These are phyloP conservation scores for Lasiosphaeria hispida DNA, from an alignment of 495 filamentous ascomycete genomes.

Conservation along the genomic window DNA sequence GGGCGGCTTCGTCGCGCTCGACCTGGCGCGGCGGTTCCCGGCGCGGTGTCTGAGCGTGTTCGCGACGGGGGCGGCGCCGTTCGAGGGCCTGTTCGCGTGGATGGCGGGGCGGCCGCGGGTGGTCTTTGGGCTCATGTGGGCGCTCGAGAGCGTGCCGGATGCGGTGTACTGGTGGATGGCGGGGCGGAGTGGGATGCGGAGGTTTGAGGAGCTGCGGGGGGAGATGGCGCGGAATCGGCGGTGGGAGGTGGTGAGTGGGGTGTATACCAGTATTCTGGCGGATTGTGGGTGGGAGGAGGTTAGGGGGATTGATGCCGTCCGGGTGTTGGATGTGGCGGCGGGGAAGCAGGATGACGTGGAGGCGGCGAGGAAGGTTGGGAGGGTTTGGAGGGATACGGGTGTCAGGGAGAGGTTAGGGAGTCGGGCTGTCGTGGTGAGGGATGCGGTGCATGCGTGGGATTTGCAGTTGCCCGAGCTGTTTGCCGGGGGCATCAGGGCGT, in stretches of 20 bases:
- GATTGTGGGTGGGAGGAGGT: conserved; percentile 8
- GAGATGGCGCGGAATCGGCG: conserved; percentile 29
- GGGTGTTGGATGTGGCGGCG: conserved; percentile 26
- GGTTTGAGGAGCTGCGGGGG: conserved; percentile 24
- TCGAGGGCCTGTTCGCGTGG: conserved; percentile 20
- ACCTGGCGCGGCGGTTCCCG: conserved; percentile 28
- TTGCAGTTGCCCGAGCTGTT: conserved; percentile 35
- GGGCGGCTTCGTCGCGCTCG: conserved; percentile 29
- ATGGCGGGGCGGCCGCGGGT: conserved; percentile 22
- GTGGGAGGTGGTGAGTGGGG: conserved; percentile 19
- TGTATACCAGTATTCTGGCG: conserved; percentile 19
- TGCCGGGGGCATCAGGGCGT: conserved; percentile 30
- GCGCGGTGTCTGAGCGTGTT: conserved; percentile 26
- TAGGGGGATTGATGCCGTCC: conserved; percentile 20
- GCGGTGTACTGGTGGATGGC: conserved; percentile 12
- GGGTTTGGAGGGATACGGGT: conserved; percentile 22
- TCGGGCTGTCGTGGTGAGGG: conserved; percentile 31
- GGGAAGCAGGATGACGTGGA: conserved; percentile 32
- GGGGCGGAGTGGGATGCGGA: conserved; percentile 2
- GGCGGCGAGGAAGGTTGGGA: conserved; percentile 24
- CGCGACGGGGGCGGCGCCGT: conserved; percentile 26
- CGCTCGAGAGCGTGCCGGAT: conserved; percentile 19
- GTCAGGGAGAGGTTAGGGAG: conserved; percentile 16
- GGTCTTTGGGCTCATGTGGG: conserved; percentile 16
- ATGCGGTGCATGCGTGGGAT: conserved; percentile 37